phyloP scores from a whole-genome alignment of 805 yeast species.

The Candida taoyuanica region DNA sequence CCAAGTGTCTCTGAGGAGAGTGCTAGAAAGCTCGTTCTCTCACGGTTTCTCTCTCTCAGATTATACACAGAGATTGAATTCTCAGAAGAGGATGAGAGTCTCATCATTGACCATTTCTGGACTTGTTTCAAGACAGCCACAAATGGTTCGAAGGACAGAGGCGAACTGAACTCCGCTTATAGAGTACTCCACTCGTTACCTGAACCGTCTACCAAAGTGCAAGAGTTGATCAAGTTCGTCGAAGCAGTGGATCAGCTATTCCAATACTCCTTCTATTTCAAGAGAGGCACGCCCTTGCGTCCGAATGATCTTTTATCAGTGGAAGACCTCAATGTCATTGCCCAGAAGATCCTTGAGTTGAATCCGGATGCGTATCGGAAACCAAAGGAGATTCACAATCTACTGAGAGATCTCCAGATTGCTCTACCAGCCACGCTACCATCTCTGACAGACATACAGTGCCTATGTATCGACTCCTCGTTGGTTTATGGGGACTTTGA shows the following conservation, averaged over 20 bases:
- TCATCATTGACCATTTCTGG: constrained; percentile 34
- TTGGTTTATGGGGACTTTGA: constrained; percentile 57
- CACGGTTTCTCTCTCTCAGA: constrained; percentile 27
- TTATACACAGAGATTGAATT: constrained; percentile 25
- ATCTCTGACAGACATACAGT: constrained; percentile 25
- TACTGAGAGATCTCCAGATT: constrained; percentile 37
- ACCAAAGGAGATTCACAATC: constrained; percentile 35
- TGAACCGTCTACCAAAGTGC: constrained; percentile 12
- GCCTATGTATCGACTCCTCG: constrained; percentile 63
- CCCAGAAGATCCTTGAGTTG: constrained; percentile 45
- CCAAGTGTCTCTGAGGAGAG: constrained; percentile 13
- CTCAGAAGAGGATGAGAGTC: constrained; percentile 8
- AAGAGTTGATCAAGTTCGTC: constrained; percentile 15
- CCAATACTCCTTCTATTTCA: constrained; percentile 28
- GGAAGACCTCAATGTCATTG: constrained; percentile 32
- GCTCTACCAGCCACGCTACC: constrained; percentile 32
- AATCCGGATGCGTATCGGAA: constrained; percentile 49
- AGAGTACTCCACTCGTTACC: constrained; percentile 24
- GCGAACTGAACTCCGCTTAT: constrained; percentile 36
- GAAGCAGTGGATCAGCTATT: constrained; percentile 29
- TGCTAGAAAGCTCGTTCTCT: constrained; percentile 19
- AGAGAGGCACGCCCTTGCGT: constrained; percentile 32
- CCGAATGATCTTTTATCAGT: constrained; percentile 35
- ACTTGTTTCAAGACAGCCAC: constrained; percentile 39
- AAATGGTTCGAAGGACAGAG: constrained; percentile 35